Evolutionary conservation across 148 eudicot species (phyloP).

Genomic region (Arctostaphylos glauca): DNA sequence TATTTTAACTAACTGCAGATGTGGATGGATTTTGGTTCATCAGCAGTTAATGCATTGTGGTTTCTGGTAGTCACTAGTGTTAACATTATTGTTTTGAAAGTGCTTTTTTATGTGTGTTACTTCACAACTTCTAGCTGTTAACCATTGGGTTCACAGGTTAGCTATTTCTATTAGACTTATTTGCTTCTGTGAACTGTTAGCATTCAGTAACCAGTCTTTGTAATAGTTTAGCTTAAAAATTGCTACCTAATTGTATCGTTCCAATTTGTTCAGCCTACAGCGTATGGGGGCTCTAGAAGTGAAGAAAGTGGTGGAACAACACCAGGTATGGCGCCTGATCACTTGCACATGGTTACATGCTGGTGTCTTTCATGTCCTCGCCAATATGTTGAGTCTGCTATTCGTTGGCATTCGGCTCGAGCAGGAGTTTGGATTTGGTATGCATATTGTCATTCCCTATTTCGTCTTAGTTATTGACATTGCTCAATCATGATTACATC

Average conservation of each 20-base stretch:
- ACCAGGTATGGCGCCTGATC: conserved; percentile 62
- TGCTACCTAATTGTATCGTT: not conserved
- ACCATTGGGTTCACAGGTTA: not conserved
- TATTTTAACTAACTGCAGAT: not conserved
- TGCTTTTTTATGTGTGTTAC: not conserved
- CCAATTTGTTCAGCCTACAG: conserved; percentile 42
- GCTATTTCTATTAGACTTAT: not conserved
- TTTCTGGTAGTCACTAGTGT: not conserved
- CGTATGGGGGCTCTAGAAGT: conserved; percentile 69
- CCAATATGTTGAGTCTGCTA: conserved; percentile 75
- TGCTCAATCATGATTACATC: not conserved
- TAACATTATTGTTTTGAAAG: not conserved
- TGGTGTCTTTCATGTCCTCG: conserved; percentile 70
- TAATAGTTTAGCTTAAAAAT: not conserved
- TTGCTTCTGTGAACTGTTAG: not conserved
- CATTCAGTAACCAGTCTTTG: not conserved
- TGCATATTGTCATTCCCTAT: conserved; percentile 11
- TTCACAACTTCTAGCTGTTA: not conserved
- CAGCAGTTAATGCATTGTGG: not conserved
- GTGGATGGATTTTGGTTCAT: not conserved
- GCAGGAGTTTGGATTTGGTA: conserved; percentile 88
- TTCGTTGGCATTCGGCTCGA: conserved; percentile 84
- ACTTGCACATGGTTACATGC: conserved; percentile 89
- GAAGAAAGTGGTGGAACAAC: conserved; percentile 44
- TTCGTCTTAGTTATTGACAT: not conserved